These are phyloP conservation scores for Euphorbia pulcherrima DNA, from an alignment of 345 rosid species.

Conservation along the genomic window DNA sequence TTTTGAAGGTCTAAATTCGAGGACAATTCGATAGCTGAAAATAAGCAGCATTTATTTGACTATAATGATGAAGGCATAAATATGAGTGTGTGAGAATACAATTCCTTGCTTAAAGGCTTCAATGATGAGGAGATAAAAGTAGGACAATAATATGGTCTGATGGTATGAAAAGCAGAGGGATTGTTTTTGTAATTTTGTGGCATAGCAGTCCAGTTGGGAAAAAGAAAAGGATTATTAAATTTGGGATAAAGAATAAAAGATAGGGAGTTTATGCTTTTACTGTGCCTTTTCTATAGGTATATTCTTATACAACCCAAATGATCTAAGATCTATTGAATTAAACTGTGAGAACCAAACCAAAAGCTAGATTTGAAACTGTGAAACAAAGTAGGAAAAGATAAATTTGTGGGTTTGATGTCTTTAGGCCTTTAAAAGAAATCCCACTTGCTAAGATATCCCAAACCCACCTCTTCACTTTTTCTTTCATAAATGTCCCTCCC, in stretches of 20 bases:
- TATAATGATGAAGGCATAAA: neutral
- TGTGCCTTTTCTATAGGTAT: slow-evolving; percentile 17
- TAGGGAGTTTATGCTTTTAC: slow-evolving; percentile 11
- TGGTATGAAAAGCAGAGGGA: slow-evolving; percentile 9
- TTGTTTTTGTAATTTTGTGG: slow-evolving; percentile 10
- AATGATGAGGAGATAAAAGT: slow-evolving; percentile 7
- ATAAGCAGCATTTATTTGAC: too few species aligned
- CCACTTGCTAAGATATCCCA: slow-evolving; percentile 25
- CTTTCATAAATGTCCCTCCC: slow-evolving; percentile 10
- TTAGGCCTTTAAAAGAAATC: slow-evolving; percentile 22
- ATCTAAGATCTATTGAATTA: neutral
- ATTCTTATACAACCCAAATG: neutral
- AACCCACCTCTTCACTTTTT: slow-evolving; percentile 4
- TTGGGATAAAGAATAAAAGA: neutral
- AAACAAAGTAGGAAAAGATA: neutral
- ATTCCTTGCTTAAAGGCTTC: slow-evolving; percentile 4
- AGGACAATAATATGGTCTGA: neutral
- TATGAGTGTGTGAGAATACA: neutral
- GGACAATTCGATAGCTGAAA: neutral
- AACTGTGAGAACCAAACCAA: neutral
- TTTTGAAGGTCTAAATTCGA: neutral
- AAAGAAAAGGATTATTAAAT: neutral
- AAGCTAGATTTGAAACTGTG: neutral
- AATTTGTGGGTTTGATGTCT: slow-evolving; percentile 8
- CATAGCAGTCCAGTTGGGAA: neutral